These are phyloP conservation scores for Diversispora eburnea DNA, from an alignment of 192 early-diverging fungal species.

Conservation along the genomic window DNA sequence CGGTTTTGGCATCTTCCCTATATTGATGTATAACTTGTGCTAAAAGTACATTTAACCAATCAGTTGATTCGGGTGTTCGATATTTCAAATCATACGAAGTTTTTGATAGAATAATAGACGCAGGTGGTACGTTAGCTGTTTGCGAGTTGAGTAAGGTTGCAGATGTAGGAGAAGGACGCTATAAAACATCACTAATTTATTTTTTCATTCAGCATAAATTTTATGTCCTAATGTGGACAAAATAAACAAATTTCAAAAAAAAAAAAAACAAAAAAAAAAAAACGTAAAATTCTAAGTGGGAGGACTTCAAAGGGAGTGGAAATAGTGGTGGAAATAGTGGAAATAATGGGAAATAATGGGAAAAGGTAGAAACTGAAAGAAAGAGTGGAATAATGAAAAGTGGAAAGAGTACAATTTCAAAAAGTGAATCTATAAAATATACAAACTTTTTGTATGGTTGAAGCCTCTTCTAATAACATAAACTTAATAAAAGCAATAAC, in stretches of 20 bases:
- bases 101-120: slow-evolving; percentile 51
- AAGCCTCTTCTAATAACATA: slow-evolving; percentile 50
- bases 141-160: slow-evolving; percentile 40
- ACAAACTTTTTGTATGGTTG: slow-evolving; percentile 9
- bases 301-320: too few relatives aligned
- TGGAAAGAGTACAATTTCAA: too few relatives aligned
- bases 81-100: slow-evolving; percentile 54
- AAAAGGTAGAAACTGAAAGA: too few relatives aligned
- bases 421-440: not conserved
- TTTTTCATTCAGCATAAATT: not conserved
- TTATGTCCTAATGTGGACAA: not conserved
- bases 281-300: too few relatives aligned
- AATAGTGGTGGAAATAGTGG: too few relatives aligned
- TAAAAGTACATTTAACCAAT: slow-evolving; percentile 81
- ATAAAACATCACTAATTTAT: slow-evolving; percentile 1
- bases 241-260: too few relatives aligned
- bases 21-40: slow-evolving; percentile 75
- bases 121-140: slow-evolving; percentile 53
- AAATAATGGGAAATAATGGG: too few relatives aligned
- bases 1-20: slow-evolving; percentile 66
- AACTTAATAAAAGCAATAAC: slow-evolving; percentile 50
- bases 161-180: slow-evolving; percentile 36
- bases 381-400: too few relatives aligned
- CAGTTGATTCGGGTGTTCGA: slow-evolving; percentile 64
- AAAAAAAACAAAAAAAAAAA: too few relatives aligned